A percentile compares a stretch with the other conserved stretches of the same genome.
phyloP scores from a whole-genome alignment of 441 rosid species.

The Erodium trifolium region DNA sequence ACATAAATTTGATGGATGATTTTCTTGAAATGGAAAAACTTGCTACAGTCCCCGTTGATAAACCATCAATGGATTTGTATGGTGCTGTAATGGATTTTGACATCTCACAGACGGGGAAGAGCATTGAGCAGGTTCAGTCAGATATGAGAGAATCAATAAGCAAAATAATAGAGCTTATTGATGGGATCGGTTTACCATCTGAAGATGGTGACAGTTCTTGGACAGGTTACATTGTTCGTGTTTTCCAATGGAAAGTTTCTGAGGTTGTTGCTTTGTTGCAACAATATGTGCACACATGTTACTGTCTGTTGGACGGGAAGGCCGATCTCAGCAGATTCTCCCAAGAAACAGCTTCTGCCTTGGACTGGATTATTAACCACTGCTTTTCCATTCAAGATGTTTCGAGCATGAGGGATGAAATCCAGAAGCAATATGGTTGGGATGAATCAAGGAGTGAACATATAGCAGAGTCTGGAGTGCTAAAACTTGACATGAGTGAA shows the following conservation, averaged over 20 bases:
- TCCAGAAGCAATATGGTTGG: slow-evolving; percentile 57
- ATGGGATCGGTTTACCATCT: slow-evolving; percentile 29
- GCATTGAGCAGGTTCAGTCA: slow-evolving; percentile 19
- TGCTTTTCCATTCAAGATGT: slow-evolving; percentile 69
- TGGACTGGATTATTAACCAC: slow-evolving; percentile 77
- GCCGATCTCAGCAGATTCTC: slow-evolving; percentile 43
- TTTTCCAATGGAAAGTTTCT: slow-evolving; percentile 72
- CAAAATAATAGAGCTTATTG: slow-evolving; percentile 52
- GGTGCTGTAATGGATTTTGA: slow-evolving; percentile 19
- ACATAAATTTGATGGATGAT: slow-evolving; percentile 70
- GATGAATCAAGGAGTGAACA: slow-evolving; percentile 50
- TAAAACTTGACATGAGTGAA: slow-evolving; percentile 20
- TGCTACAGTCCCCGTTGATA: slow-evolving; percentile 40
- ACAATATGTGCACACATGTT: slow-evolving; percentile 50
- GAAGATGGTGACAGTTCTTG: slow-evolving; percentile 12
- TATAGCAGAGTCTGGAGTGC: slow-evolving; percentile 28
- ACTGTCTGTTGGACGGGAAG: slow-evolving; percentile 48
- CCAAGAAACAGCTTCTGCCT: slow-evolving; percentile 45
- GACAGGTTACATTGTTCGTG: slow-evolving; percentile 52
- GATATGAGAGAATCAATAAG: slow-evolving; percentile 45
- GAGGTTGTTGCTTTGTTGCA: slow-evolving; percentile 48
- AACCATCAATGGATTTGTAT: slow-evolving; percentile 23
- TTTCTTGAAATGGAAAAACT: slow-evolving; percentile 81
- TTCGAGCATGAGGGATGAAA: slow-evolving; percentile 52
- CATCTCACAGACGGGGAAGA: slow-evolving; percentile 20